phyloP scores from a whole-genome alignment of 345 rosid genomes.

The Gossypium thurberi region DNA sequence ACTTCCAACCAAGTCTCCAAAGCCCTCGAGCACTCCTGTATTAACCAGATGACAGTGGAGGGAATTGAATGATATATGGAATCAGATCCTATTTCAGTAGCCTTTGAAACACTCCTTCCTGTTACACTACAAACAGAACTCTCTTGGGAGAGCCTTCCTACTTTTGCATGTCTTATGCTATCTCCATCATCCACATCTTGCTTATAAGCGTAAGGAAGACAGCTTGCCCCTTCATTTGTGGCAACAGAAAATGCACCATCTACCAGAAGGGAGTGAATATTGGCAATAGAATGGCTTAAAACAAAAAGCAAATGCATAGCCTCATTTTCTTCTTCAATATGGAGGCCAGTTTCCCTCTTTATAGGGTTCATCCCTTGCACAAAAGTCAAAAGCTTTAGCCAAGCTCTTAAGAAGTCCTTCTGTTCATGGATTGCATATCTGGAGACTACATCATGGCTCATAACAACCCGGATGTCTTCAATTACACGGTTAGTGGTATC shows the following conservation, averaged over 20 bases:
- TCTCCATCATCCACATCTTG: constrained; percentile 45
- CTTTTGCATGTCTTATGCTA: constrained; percentile 68
- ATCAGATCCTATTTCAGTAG: constrained; percentile 31
- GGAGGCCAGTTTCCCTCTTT: constrained; percentile 86
- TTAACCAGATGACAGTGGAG: constrained; percentile 48
- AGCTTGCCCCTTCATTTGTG: constrained; percentile 32
- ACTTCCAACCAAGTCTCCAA: constrained; percentile 61
- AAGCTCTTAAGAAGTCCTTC: constrained; percentile 52
- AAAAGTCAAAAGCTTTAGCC: constrained; percentile 76
- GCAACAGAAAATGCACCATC: constrained; percentile 49
- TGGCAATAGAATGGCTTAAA: constrained; percentile 57
- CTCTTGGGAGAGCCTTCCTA: constrained; percentile 71
- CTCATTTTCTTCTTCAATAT: constrained; percentile 67
- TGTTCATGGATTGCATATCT: constrained; percentile 58
- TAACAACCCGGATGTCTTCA: constrained; percentile 76
- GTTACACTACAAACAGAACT: constrained; percentile 57
- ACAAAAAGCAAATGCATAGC: constrained; percentile 47
- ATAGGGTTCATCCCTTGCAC: constrained; percentile 82
- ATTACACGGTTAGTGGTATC: constrained; percentile 63
- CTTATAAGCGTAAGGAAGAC: constrained; percentile 21
- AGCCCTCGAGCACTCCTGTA: constrained; percentile 66
- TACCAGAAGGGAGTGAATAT: constrained; percentile 68
- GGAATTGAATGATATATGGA: constrained; percentile 38
- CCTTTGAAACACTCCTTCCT: constrained; percentile 38
- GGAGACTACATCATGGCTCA: constrained; percentile 68